Base-by-base conservation (phyloP, 2,329 filamentous ascomycete genomes). In the Cadophora malorum region DNA sequence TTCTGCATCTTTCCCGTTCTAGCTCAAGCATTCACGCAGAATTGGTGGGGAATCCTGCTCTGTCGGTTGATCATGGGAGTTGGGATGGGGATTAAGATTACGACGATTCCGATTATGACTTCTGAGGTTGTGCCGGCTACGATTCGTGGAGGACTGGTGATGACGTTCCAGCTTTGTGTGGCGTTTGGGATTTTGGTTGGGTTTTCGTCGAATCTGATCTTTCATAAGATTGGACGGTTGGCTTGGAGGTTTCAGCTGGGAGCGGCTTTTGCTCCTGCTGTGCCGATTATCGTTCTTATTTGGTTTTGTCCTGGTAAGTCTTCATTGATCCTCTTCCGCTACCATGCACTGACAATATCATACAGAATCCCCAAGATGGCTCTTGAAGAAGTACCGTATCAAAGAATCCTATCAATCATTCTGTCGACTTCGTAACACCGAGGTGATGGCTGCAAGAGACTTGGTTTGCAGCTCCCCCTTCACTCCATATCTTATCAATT, bases 131-230 rank as follows among this genome's bases (percentile, higher is more conserved):
- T 82, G 3, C 86, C 86, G 2, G 82, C 85, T 12, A 72, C 76
- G 12, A 84, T 88, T 67, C 82, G 86, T 55, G 86, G 85, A 65
- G 85, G 81, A n/a, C 76, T 88, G 47, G 85, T 87, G 60, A 87
- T 87, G 84, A 81, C 77, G 38, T 86, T 83, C 74, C 79, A 80
- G 69, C 76, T 81, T 59, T 84, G 82, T 81, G 84, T 82, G 19
- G 85, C 88, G 68, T 79, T 91, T 80, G 87, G 87, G 47, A 90
- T 91, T 73, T 88, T 91, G 76, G 80, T 91, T 21, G 90, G 66
- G 28, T 41, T 55, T 23, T 68, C 63, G 14, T 59, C 67, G 14
- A 68, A 68, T 73, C 81, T 91, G 35, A 86, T 84, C 3, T 86
- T 91, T 52, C 88, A 86, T 55, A 81, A 89, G 60, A 82, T 83